Evolutionary conservation across 306 rosid species (phyloP).

Genomic region (Corylus avellana): DNA sequence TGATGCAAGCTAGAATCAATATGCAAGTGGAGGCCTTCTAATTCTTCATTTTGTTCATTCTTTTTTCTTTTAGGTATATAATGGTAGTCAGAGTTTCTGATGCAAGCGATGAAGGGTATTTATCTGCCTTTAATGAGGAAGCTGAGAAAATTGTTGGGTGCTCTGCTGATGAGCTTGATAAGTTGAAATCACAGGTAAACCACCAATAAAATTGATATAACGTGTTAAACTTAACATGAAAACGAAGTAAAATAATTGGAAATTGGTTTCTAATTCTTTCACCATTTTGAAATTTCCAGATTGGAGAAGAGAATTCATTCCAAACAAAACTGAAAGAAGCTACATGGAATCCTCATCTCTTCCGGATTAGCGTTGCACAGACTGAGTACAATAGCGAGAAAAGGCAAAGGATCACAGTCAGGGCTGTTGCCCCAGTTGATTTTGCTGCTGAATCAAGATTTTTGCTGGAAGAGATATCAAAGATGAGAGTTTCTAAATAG

Average conservation of each 20-base stretch:
- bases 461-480: slow-evolving; percentile 77
- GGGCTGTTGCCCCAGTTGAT: slow-evolving; percentile 77
- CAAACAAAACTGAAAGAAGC: slow-evolving; percentile 67
- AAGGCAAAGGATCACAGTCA: slow-evolving; percentile 77
- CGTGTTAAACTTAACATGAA: no score
- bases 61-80: slow-evolving; percentile 50
- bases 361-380: slow-evolving; percentile 80
- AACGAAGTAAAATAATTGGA: neutral
- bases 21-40: neutral
- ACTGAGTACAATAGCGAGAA: slow-evolving; percentile 80
- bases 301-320: slow-evolving; percentile 56
- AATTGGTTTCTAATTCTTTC: neutral
- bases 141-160: slow-evolving; percentile 81
- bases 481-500: slow-evolving; percentile 49
- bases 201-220: neutral
- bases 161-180: slow-evolving; percentile 81
- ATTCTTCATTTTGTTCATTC: neutral
- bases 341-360: slow-evolving; percentile 79
- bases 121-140: slow-evolving; percentile 70
- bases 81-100: slow-evolving; percentile 58
- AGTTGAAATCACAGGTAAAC: slow-evolving; percentile 63
- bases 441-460: slow-evolving; percentile 74
- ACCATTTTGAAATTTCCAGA: slow-evolving; percentile 34
- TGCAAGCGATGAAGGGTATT: slow-evolving; percentile 59
- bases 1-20: neutral